phyloP scores from a whole-genome alignment of 176 grass and related monocot species.

The Oryza meridionalis region DNA sequence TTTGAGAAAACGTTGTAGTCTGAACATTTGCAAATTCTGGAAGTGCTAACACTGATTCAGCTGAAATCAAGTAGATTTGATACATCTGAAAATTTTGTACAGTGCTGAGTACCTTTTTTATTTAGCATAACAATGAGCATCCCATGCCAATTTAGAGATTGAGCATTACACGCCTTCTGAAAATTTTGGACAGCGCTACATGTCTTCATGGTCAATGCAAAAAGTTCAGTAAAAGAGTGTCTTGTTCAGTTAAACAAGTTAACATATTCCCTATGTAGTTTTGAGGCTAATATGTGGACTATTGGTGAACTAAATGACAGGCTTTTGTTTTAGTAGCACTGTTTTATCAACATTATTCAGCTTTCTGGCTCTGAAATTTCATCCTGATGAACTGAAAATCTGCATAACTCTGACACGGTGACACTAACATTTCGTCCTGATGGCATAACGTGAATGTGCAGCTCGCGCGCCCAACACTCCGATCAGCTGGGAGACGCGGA shows the following conservation, averaged over 20 bases:
- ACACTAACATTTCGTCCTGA: background rate
- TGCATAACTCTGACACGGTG: background rate
- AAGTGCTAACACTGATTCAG: too few relatives aligned
- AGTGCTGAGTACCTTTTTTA: too few relatives aligned
- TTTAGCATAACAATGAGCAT: too few relatives aligned
- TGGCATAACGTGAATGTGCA: background rate
- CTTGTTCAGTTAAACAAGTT: background rate
- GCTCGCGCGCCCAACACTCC: constrained; percentile 58
- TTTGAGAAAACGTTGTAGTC: background rate
- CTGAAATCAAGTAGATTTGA: too few relatives aligned
- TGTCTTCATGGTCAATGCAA: background rate
- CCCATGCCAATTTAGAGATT: too few relatives aligned
- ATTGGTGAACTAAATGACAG: too few relatives aligned
- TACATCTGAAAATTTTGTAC: too few relatives aligned
- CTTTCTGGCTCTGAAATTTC: background rate
- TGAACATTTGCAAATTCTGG: background rate
- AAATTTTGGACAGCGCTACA: too few relatives aligned
- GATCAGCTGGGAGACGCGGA: constrained; percentile 62
- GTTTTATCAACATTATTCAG: background rate
- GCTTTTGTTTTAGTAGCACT: background rate
- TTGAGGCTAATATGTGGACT: too few relatives aligned
- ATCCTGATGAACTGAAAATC: background rate
- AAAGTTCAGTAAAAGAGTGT: background rate
- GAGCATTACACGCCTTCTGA: too few relatives aligned
- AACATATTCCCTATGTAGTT: background rate